phyloP scores from a whole-genome alignment of 73 alveolate species.

The Stentor coeruleus region DNA sequence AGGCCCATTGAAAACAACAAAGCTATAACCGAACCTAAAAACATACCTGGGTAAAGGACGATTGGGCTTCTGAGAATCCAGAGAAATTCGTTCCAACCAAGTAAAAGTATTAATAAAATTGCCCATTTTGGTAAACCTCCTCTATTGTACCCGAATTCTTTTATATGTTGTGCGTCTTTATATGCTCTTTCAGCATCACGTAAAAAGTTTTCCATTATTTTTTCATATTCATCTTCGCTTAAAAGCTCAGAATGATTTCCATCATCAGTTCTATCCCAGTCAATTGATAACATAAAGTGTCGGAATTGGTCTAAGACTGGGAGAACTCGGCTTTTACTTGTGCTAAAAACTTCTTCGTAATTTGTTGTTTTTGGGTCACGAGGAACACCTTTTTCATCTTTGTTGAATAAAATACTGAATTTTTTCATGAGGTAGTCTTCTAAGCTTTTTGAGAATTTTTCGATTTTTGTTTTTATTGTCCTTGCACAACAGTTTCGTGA shows the following conservation, averaged over 20 bases:
- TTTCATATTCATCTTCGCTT: not conserved
- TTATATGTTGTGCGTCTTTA: slow-evolving; percentile 8
- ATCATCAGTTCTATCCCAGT: slow-evolving; percentile 8
- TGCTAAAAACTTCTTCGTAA: not conserved
- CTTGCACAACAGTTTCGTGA: not conserved
- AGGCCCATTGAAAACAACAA: slow-evolving; percentile 19
- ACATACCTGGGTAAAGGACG: not conserved
- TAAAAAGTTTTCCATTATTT: slow-evolving; percentile 9
- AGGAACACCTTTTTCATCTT: slow-evolving; percentile 14
- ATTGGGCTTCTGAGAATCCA: slow-evolving; percentile 15
- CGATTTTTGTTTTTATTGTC: not conserved
- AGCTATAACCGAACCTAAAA: not conserved
- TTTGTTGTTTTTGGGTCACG: not conserved
- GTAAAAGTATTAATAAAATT: not conserved
- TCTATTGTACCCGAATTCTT: slow-evolving; percentile 21
- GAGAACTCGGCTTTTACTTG: not conserved
- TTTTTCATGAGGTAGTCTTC: not conserved
- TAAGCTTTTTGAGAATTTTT: not conserved
- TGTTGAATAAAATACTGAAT: not conserved
- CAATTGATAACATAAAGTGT: not conserved
- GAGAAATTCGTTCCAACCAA: slow-evolving; percentile 21
- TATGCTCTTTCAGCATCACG: slow-evolving; percentile 20
- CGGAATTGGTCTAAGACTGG: not conserved
- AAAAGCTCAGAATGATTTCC: not conserved
- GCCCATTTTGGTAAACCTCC: not conserved